These are phyloP conservation scores for Diutina mesorugosa DNA, from an alignment of 1,139 yeast species.

Conservation along the genomic window DNA sequence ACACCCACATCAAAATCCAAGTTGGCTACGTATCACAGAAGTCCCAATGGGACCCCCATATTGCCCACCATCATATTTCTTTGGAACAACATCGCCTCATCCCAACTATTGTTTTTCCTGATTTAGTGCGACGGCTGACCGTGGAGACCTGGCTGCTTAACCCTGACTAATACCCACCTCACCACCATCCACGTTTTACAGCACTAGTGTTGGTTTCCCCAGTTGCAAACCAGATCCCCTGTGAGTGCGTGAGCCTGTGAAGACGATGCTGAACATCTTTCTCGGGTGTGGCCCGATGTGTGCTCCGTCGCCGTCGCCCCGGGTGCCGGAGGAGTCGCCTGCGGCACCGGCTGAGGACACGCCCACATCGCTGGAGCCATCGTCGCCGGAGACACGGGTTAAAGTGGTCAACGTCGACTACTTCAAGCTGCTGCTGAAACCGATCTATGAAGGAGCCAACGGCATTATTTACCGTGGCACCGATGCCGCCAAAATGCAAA, in stretches of 20 bases:
- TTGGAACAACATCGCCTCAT: neutral
- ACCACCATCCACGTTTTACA: neutral
- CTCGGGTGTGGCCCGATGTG: neutral
- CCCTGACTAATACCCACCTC: neutral
- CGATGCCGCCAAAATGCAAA: constrained; percentile 9
- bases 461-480: constrained; percentile 25
- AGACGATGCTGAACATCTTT: neutral
- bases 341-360: neutral
- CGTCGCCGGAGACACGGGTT: neutral
- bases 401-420: constrained; percentile 9
- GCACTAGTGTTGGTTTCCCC: neutral
- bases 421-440: constrained; percentile 13
- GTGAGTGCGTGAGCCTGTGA: neutral
- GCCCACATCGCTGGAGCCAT: neutral
- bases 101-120: neutral
- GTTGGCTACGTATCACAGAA: too few relatives aligned
- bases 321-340: too few relatives aligned
- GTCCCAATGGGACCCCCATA: neutral
- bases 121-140: neutral
- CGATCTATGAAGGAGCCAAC: constrained; percentile 33
- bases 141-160: neutral
- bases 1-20: too few relatives aligned
- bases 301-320: neutral
- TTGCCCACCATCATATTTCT: neutral
- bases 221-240: too few relatives aligned